Evolutionary conservation across 2,329 filamentous ascomycete species (phyloP).

Genomic region (Pseudogymnoascus sp.): DNA sequence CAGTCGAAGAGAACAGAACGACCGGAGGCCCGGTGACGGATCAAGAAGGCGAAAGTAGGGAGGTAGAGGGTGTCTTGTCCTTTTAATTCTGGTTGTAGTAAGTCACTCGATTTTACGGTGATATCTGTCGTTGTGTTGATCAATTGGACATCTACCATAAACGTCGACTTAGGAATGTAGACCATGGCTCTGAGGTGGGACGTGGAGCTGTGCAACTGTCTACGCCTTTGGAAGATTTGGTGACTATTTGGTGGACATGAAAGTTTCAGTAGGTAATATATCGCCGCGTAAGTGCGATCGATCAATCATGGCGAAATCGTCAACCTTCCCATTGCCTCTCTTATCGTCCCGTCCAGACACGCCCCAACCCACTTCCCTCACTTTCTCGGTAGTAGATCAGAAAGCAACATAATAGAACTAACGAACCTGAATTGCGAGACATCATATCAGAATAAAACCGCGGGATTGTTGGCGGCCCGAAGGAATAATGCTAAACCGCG

Average conservation of each 20-base stretch:
- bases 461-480: background rate
- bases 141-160: background rate
- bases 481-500: background rate
- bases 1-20: slow-evolving; percentile 26
- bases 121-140: background rate
- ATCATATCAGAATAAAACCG: background rate
- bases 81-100: background rate
- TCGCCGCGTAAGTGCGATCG: background rate
- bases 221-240: background rate
- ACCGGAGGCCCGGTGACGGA: slow-evolving; percentile 2
- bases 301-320: background rate
- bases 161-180: background rate
- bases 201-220: background rate
- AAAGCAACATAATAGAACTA: background rate
- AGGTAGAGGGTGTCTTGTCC: background rate
- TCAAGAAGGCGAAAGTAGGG: background rate
- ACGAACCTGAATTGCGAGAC: background rate
- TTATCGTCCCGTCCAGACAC: background rate
- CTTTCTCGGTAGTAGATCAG: background rate
- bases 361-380: background rate
- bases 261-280: background rate
- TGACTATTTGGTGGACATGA: background rate
- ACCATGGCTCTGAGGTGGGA: background rate
- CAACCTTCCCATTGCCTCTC: background rate
- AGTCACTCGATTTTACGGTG: background rate